Base-by-base conservation (phyloP, 495 filamentous ascomycete species). In the Tuber brumale region DNA sequence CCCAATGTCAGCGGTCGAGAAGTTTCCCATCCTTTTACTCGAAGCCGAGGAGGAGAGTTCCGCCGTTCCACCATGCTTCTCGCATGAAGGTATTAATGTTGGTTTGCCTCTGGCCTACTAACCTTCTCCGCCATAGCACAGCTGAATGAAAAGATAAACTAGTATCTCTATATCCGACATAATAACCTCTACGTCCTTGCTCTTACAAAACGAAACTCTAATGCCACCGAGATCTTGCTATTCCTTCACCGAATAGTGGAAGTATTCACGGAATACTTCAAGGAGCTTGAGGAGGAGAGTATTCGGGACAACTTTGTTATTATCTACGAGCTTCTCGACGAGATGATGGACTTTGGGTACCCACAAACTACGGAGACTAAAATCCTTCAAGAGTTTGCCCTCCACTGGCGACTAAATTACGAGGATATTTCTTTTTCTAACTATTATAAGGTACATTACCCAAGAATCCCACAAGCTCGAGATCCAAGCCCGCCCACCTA, bases 261-360 rank as follows among this genome's bases (percentile, higher is more conserved):
- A 85, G 96, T 98, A 70, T 98, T 99, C 83, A 98, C 96, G 69
- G 96, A 99, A 84, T 99, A 99, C 86, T 99, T 99, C 88, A 99
- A 99, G 84, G 95, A 97, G 81, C 89, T 99, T 73, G 96, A 99
- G 85, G 96, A 99, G 85, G 96, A 99, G 85, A 97, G 93, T 84
- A 99, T 99, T 83, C 92, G 96, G 74, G 96, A 99, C 86, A 99
- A 99, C 87, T 99, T 98, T 81, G 96, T 99, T 84, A 89, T 99
- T 82, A 99, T 99, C 82, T 99, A 99, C 87, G 96, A 99, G 85
- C 86, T 99, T 73, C 89, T 99, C 78, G 96, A 99, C 84, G 96
- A 99, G 86, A 99, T 99, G 96, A 99, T 99, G 96, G 96, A 99
- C 85, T 99, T 98, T 86, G 96, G 96, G 71, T 97, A 99, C 85